Base-by-base conservation (phyloP, 108 stramenopile species). In the Nitzschia inconspicua region DNA sequence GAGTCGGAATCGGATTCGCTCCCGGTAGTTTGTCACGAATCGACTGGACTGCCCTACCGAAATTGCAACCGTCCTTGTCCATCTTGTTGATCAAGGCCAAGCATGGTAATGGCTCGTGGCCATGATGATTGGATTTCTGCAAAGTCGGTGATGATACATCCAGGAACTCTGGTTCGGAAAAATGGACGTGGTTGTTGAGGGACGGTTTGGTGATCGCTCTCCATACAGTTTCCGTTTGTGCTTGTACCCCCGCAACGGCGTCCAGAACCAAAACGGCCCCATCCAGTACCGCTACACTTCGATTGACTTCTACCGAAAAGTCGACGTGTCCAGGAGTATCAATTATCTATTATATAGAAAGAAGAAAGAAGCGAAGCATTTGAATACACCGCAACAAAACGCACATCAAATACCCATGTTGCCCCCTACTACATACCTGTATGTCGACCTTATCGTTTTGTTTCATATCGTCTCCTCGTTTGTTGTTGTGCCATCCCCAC, bases 241-340 rank as follows among this genome's bases (percentile, higher is more conserved):
- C 92, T 70, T 99, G 97, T 2, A 95, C 97, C 4, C 99, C 99
- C 8, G 96, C 96, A 31, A 97, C 99, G 1, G 94, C 95, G 73
- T 99, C 99, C 7, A 98, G 76, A 1, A 99, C 96, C 26, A 96
- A 63, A 0, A 97, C 92, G 7, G 95, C 97, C 6, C 98, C 98
- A 78, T 99, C 99, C 24, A 99, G 60, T 6, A 98, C 98, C 5
- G 97, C 92, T 11, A 97, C 87, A 54, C 88, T 80, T 36, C 99
- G 91, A 79, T 92, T 93, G 20, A 99, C 97, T 73, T 99, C 98
- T 6, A 97, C 95, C 24, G 83, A 85, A 54, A 99, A 99, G 57
- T 99, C 99, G 3, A 99, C 96, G 67, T 99, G 99, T 0, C 99
- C 99, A 0, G 99, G 99, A 18, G 98, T 99, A 79, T 98, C 98